Evolutionary conservation across 2,329 filamentous ascomycete species (phyloP).

Genomic region (Lecanicillium sp.): DNA sequence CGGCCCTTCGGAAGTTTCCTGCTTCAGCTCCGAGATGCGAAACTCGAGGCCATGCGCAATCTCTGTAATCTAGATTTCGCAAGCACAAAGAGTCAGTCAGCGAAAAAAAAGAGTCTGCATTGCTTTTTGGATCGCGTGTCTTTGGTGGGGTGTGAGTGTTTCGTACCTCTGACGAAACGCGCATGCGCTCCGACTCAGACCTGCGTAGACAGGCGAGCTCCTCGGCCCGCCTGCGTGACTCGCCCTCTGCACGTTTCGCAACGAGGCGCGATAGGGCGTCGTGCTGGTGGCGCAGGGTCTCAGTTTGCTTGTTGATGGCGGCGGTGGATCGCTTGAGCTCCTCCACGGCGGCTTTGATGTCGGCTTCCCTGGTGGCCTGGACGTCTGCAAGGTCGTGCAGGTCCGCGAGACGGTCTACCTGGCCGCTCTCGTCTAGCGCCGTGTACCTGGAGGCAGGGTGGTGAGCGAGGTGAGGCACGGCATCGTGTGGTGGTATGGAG

Average conservation of each 20-base stretch:
- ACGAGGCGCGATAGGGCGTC: conserved; percentile 47
- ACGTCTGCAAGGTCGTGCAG: conserved; percentile 36
- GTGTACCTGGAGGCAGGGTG: conserved; percentile 34
- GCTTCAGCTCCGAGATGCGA: conserved; percentile 39
- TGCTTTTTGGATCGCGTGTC: too few relatives aligned
- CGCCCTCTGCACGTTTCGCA: conserved; percentile 27
- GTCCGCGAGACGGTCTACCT: conserved; percentile 36
- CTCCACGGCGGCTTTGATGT: conserved; percentile 52
- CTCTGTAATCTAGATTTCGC: conserved; percentile 36
- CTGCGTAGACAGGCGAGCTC: conserved; percentile 19
- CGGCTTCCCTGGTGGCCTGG: conserved; percentile 47
- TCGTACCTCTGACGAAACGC: conserved; percentile 33
- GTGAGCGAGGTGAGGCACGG: conserved; percentile 1
- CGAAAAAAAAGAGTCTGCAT: not conserved
- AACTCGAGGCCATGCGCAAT: conserved; percentile 38
- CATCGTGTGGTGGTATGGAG: too few relatives aligned
- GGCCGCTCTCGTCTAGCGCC: conserved; percentile 37
- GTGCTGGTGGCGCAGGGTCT: conserved; percentile 52
- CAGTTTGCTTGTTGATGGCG: conserved; percentile 55
- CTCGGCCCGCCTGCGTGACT: conserved; percentile 19
- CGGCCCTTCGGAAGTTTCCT: conserved; percentile 38
- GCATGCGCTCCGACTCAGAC: conserved; percentile 29
- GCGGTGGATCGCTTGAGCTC: conserved; percentile 57
- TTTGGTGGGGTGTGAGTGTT: not conserved
- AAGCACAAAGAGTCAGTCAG: not conserved